Conservation (phyloP, 805 yeast genomes). For the Saturnispora bothae region DNA sequence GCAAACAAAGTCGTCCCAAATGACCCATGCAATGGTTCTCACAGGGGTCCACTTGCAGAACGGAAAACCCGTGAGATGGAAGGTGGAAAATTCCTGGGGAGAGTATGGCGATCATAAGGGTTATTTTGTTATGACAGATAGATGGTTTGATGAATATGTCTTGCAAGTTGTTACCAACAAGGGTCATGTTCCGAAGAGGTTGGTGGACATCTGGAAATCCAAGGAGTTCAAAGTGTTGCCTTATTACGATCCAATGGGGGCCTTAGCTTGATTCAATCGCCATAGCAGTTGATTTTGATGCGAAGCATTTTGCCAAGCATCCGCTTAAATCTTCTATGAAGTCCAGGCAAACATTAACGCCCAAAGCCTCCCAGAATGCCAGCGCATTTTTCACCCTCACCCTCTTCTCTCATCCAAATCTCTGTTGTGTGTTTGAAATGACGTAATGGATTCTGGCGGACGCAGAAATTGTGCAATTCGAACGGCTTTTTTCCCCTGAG, state of each 20-base stretch:
- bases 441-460: no score
- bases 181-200: constrained; percentile 27
- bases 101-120: constrained; percentile 61
- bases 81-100: constrained; percentile 79
- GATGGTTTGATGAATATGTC: constrained; percentile 66
- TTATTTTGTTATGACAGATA: constrained; percentile 60
- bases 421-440: no score
- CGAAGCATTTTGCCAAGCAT: no score
- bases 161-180: constrained; percentile 48
- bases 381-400: no score
- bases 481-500: no score
- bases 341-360: no score
- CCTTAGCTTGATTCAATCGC: constrained; percentile 43
- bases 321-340: no score
- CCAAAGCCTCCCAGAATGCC: no score
- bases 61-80: constrained; percentile 58
- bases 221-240: constrained; percentile 44
- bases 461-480: no score
- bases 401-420: no score
- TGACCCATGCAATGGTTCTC: constrained; percentile 89
- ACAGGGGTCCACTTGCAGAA: constrained; percentile 63
- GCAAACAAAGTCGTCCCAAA: constrained; percentile 39
- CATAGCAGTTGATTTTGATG: no score
- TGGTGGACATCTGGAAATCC: constrained; percentile 36
- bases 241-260: constrained; percentile 76